Evolutionary conservation across 352 stramenopile species (phyloP).

Genomic region (Globisporangium solare): DNA sequence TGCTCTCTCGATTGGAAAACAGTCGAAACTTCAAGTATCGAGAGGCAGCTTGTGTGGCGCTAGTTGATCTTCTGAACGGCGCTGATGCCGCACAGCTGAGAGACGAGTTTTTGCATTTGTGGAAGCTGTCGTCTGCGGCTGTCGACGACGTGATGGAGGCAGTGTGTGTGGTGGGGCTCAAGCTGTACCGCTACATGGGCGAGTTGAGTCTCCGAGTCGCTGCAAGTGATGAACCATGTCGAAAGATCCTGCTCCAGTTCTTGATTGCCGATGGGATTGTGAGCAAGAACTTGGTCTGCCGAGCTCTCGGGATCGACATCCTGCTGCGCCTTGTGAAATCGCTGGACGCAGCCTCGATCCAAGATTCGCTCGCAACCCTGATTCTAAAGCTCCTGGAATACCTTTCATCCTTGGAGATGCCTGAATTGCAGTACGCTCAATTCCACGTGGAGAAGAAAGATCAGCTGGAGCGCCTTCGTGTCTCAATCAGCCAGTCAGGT

Average conservation of each 20-base stretch:
- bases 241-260: slow-evolving; percentile 54
- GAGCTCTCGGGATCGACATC: slow-evolving; percentile 63
- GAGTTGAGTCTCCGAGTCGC: slow-evolving; percentile 71
- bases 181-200: slow-evolving; percentile 67
- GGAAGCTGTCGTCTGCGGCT: slow-evolving; percentile 58
- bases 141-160: slow-evolving; percentile 79
- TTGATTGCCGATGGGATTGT: slow-evolving; percentile 67
- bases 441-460: slow-evolving; percentile 86
- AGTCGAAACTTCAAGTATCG: slow-evolving; percentile 82
- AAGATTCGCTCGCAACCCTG: slow-evolving; percentile 49
- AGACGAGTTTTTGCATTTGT: slow-evolving; percentile 51
- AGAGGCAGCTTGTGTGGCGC: slow-evolving; percentile 55
- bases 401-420: slow-evolving; percentile 80
- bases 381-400: slow-evolving; percentile 71
- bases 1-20: slow-evolving; percentile 50
- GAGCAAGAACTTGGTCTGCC: slow-evolving; percentile 60
- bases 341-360: slow-evolving; percentile 44
- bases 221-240: slow-evolving; percentile 38
- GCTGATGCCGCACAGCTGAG: slow-evolving; percentile 37
- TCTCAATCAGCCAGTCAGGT: slow-evolving; percentile 69
- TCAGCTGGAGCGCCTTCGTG: slow-evolving; percentile 68
- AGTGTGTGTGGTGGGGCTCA: slow-evolving; percentile 56
- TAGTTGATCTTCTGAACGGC: slow-evolving; percentile 67
- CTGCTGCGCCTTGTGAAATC: slow-evolving; percentile 69
- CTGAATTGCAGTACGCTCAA: slow-evolving; percentile 79